A percentile compares a stretch with the other conserved stretches of the same genome.
These are phyloP conservation scores for Hansfordia pulvinata DNA, from an alignment of 2,329 filamentous ascomycete species.

Conservation along the genomic window DNA sequence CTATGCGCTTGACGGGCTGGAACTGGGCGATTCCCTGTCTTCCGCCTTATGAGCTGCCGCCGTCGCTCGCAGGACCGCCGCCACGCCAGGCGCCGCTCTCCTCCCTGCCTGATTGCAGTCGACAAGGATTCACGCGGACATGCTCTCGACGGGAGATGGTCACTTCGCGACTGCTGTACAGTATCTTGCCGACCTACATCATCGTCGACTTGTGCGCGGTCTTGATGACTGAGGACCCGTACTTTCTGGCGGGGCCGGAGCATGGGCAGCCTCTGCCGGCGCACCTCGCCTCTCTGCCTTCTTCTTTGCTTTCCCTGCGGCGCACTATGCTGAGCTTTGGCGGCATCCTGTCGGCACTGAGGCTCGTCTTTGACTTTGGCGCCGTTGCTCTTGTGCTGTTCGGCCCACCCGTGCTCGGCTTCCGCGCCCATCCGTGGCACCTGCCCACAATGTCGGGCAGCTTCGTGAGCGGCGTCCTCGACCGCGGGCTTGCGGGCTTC, in stretches of 20 bases:
- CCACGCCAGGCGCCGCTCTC: constrained; percentile 20
- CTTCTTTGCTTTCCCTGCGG: constrained; percentile 33
- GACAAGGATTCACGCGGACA: constrained; percentile 30
- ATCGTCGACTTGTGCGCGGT: constrained; percentile 57
- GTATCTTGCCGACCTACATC: constrained; percentile 44
- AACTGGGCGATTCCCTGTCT: constrained; percentile 36
- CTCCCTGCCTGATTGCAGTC: constrained; percentile 25
- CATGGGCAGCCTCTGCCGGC: constrained; percentile 26
- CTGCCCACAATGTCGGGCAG: constrained; percentile 42
- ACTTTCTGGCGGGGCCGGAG: constrained; percentile 47
- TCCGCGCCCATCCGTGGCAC: constrained; percentile 35
- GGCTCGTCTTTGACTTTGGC: constrained; percentile 43
- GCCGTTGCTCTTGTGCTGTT: constrained; percentile 42
- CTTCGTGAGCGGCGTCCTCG: constrained; percentile 37
- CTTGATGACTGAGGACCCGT: constrained; percentile 61
- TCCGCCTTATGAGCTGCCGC: constrained; percentile 25
- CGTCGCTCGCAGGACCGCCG: too few species aligned
- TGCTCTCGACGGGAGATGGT: constrained; percentile 30
- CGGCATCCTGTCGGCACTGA: constrained; percentile 46
- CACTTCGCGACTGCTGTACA: constrained; percentile 24
- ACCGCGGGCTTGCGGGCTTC: constrained; percentile 62
- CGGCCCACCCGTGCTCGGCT: constrained; percentile 36
- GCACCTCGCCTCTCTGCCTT: constrained; percentile 27
- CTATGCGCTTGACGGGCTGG: constrained; percentile 45
- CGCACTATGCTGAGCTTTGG: constrained; percentile 41